A percentile compares a stretch with the other conserved stretches of the same genome.
phyloP scores from a whole-genome alignment of 129 eudicot genomes.

The Lactuca saligna region DNA sequence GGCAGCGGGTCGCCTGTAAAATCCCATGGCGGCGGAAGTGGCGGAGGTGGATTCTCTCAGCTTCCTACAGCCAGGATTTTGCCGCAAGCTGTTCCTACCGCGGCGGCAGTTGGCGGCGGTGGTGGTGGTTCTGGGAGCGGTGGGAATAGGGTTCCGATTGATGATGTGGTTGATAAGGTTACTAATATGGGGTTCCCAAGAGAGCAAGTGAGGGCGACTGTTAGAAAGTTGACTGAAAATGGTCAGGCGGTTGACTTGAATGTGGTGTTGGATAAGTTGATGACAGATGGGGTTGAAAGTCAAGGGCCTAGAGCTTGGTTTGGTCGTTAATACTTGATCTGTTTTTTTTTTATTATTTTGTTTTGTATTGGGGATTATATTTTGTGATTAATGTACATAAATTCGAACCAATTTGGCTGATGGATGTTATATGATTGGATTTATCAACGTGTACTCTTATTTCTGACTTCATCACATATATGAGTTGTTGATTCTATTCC shows the following conservation, averaged over 20 bases:
- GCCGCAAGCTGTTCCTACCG: conserved; percentile 83
- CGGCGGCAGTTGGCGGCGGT: conserved; percentile 55
- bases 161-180: conserved; percentile 92
- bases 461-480: neutral
- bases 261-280: conserved; percentile 82
- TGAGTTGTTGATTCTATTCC: too few species aligned
- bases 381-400: conserved; percentile 33
- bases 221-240: conserved; percentile 78
- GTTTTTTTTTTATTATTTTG: neutral
- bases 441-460: neutral
- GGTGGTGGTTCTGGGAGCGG: conserved; percentile 45
- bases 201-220: conserved; percentile 88
- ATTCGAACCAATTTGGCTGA: conserved; percentile 13
- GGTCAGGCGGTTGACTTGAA: conserved; percentile 93
- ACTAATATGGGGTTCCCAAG: conserved; percentile 91
- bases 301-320: conserved; percentile 66
- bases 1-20: conserved; percentile 62
- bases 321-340: conserved; percentile 42
- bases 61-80: conserved; percentile 84
- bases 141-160: conserved; percentile 90
- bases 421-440: conserved; percentile 27
- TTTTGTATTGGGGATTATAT: neutral
- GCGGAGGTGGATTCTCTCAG: conserved; percentile 62
- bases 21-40: conserved; percentile 48
- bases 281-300: conserved; percentile 72